Evolutionary conservation across 2,329 filamentous ascomycete genomes (phyloP).

Genomic region (Stagonosporopsis chrysanthemi): DNA sequence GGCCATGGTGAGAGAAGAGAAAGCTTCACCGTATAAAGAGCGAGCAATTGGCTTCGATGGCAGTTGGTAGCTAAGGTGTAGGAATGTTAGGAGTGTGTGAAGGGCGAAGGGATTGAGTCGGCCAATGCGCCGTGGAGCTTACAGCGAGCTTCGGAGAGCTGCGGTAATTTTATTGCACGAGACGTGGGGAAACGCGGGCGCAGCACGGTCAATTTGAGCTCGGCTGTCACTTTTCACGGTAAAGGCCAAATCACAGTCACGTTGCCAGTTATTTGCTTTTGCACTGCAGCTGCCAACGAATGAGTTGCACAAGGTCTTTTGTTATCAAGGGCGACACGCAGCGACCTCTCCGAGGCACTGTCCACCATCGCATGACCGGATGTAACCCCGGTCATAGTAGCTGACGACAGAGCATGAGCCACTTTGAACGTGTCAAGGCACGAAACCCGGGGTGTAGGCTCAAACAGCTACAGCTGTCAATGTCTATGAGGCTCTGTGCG

Average conservation of each 20-base stretch:
- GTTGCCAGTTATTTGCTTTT: neutral
- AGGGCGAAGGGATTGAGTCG: constrained; percentile 32
- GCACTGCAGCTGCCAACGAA: constrained; percentile 11
- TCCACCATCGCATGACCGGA: constrained; percentile 24
- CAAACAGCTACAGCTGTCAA: constrained; percentile 16
- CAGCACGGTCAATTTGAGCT: constrained; percentile 2
- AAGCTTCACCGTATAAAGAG: constrained; percentile 21
- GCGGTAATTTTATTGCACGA: constrained; percentile 30
- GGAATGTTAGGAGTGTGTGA: constrained; percentile 20
- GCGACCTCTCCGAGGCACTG: constrained; percentile 15
- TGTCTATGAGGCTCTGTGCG: constrained; percentile 30
- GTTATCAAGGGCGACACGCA: constrained; percentile 15
- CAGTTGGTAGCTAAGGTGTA: constrained; percentile 21
- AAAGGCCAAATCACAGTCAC: neutral
- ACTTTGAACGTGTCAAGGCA: constrained; percentile 4
- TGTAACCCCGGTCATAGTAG: constrained; percentile 16
- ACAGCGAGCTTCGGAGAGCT: constrained; percentile 40
- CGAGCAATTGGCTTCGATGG: constrained; percentile 40
- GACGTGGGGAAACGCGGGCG: constrained; percentile 42
- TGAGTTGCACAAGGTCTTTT: constrained; percentile 5
- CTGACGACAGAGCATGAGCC: constrained; percentile 19
- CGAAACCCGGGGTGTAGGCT: constrained; percentile 21
- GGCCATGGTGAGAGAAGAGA: constrained; percentile 39
- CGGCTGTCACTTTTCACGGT: too few species aligned
- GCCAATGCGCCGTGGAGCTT: constrained; percentile 32